phyloP scores from a whole-genome alignment of 148 eudicot genomes.

The Mesembryanthemum crystallinum region DNA sequence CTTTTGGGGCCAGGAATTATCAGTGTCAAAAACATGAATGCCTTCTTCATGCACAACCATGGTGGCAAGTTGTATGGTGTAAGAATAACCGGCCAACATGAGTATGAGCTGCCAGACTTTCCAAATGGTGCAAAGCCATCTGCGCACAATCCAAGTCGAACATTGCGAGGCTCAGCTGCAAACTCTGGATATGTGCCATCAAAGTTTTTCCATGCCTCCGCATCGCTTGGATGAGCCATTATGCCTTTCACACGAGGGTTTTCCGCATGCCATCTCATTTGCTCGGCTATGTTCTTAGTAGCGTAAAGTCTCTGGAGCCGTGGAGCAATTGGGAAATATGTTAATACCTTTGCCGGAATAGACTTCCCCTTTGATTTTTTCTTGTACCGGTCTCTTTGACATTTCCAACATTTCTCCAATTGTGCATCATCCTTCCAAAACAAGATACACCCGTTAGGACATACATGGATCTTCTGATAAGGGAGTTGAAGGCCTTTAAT shows the following conservation, averaged over 20 bases:
- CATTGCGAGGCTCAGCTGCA: not conserved
- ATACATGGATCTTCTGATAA: too few relatives aligned
- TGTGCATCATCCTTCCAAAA: not conserved
- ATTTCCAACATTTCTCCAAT: not conserved
- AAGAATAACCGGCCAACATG: too few relatives aligned
- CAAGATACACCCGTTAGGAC: too few relatives aligned
- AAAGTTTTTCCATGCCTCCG: not conserved
- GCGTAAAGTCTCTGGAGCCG: slow-evolving; percentile 1
- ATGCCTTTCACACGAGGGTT: not conserved
- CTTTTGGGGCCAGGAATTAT: not conserved
- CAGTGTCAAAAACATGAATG: not conserved
- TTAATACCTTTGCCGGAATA: not conserved
- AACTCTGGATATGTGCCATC: not conserved
- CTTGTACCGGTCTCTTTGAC: not conserved
- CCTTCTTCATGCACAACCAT: too few relatives aligned
- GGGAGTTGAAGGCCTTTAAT: too few relatives aligned
- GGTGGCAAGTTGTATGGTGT: too few relatives aligned
- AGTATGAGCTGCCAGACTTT: too few relatives aligned
- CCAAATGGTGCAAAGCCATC: too few relatives aligned
- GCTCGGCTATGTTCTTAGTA: not conserved
- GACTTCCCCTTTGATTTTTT: not conserved
- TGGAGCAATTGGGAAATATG: not conserved
- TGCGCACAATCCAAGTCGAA: too few relatives aligned
- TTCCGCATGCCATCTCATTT: slow-evolving; percentile 2
- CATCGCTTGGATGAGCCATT: not conserved